Percentiles rank a stretch among this genome's conserved stretches.
These are phyloP conservation scores for Diaporthe australafricana DNA, from an alignment of 2,329 filamentous ascomycete species.

Conservation along the genomic window DNA sequence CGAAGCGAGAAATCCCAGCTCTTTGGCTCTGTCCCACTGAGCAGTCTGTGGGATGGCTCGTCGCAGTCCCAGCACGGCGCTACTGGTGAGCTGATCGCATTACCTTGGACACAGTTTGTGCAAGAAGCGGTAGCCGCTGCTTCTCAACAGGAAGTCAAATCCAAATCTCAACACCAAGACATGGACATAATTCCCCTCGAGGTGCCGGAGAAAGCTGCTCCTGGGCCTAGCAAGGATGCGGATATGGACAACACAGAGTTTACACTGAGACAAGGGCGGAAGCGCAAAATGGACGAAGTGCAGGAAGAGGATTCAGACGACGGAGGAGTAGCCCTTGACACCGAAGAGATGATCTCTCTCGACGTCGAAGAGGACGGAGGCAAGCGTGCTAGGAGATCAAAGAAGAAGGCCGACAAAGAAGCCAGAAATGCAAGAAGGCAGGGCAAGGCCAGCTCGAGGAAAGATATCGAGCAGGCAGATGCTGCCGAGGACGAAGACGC, in stretches of 20 bases:
- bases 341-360: slow-evolving; percentile 36
- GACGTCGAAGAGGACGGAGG: slow-evolving; percentile 36
- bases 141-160: slow-evolving; percentile 27
- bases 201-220: slow-evolving; percentile 15
- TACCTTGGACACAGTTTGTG: slow-evolving; percentile 64
- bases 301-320: slow-evolving; percentile 35
- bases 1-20: slow-evolving; percentile 61
- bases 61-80: slow-evolving; percentile 34
- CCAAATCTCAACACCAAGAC: slow-evolving; percentile 42
- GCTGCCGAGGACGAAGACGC: slow-evolving; percentile 42
- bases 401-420: slow-evolving; percentile 35
- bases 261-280: slow-evolving; percentile 65
- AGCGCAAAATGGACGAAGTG: slow-evolving; percentile 58
- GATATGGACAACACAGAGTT: slow-evolving; percentile 59
- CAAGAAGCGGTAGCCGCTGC: slow-evolving; percentile 44
- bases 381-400: slow-evolving; percentile 39
- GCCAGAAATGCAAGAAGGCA: slow-evolving; percentile 38
- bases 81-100: slow-evolving; percentile 55
- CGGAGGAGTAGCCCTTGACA: slow-evolving; percentile 31
- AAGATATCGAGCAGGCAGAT: slow-evolving; percentile 33
- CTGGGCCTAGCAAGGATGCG: slow-evolving; percentile 42
- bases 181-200: slow-evolving; percentile 45
- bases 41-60: slow-evolving; percentile 60
- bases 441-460: slow-evolving; percentile 31
- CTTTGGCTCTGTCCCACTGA: slow-evolving; percentile 65